phyloP scores from a whole-genome alignment of 192 early-diverging fungal genomes.

The Entrophospora sp. region DNA sequence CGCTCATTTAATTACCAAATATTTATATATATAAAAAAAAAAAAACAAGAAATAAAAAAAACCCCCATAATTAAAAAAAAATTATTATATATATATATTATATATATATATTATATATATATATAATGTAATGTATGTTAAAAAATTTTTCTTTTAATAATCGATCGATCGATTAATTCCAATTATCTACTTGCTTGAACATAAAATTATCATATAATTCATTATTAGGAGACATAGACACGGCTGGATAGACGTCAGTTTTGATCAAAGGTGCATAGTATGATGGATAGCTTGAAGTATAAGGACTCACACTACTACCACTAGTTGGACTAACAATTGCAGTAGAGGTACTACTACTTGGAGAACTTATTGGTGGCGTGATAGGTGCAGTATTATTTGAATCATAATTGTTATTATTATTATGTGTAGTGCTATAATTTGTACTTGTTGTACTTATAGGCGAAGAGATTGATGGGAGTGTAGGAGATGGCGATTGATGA shows the following conservation, averaged over 20 bases:
- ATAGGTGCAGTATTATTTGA: conserved; percentile 10
- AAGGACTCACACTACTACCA: not conserved
- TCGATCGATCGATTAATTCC: too few relatives aligned
- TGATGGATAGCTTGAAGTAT: not conserved
- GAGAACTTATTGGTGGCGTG: conserved; percentile 11
- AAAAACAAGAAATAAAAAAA: too few relatives aligned
- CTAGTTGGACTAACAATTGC: not conserved
- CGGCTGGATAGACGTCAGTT: not conserved
- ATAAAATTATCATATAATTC: not conserved
- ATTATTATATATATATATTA: too few relatives aligned
- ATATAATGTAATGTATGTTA: too few relatives aligned
- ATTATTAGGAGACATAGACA: not conserved
- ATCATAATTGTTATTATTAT: not conserved
- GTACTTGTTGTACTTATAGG: conserved; percentile 3
- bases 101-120: too few relatives aligned
- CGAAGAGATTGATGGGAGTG: not conserved
- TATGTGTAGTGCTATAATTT: too few relatives aligned
- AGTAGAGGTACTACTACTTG: not conserved
- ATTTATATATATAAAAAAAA: too few relatives aligned
- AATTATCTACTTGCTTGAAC: not conserved
- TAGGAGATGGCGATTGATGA: not conserved
- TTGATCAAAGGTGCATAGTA: conserved; percentile 2
- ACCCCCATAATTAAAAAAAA: too few relatives aligned
- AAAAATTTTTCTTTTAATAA: too few relatives aligned
- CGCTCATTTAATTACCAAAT: too few relatives aligned